phyloP scores from a whole-genome alignment of 2,329 filamentous ascomycete species.

The Bipolaris sorokiniana region DNA sequence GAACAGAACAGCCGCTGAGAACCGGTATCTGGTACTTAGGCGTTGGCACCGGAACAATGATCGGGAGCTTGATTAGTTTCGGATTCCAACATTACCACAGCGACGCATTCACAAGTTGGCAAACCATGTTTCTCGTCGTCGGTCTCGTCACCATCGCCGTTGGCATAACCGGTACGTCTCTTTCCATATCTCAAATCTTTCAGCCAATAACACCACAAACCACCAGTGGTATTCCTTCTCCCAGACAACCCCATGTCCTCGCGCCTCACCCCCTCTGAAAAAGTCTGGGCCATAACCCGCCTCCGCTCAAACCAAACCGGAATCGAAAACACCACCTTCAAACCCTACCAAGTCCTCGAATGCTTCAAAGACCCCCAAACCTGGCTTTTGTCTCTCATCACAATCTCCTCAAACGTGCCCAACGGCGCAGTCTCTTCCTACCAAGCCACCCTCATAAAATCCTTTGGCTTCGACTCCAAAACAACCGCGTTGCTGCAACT shows the following conservation, averaged over 20 bases:
- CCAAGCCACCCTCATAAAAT: slow-evolving; percentile 32
- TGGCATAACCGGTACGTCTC: slow-evolving; percentile 32
- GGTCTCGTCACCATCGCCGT: slow-evolving; percentile 42
- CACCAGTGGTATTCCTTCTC: slow-evolving; percentile 59
- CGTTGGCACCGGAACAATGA: slow-evolving; percentile 55
- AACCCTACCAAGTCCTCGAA: slow-evolving; percentile 53
- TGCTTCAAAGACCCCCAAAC: slow-evolving; percentile 54
- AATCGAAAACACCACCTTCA: slow-evolving; percentile 59
- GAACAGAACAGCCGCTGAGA: slow-evolving; percentile 65
- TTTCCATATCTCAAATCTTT: not conserved
- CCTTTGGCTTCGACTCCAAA: slow-evolving; percentile 49
- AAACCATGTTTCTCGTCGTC: slow-evolving; percentile 70
- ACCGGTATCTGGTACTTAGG: slow-evolving; percentile 53
- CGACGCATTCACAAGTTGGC: slow-evolving; percentile 65
- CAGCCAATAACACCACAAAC: not conserved
- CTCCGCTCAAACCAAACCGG: slow-evolving; percentile 57
- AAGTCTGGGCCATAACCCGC: slow-evolving; percentile 46
- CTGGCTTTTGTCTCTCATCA: slow-evolving; percentile 45
- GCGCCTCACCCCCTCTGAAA: slow-evolving; percentile 25
- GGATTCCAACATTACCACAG: slow-evolving; percentile 61
- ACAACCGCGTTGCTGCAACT: slow-evolving; percentile 39
- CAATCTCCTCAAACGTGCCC: slow-evolving; percentile 38
- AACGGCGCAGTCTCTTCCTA: slow-evolving; percentile 50
- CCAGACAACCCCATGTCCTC: slow-evolving; percentile 54
- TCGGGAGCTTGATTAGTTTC: slow-evolving; percentile 64